phyloP scores from a whole-genome alignment of 495 filamentous ascomycete species.

The Penicillium robsamsonii region DNA sequence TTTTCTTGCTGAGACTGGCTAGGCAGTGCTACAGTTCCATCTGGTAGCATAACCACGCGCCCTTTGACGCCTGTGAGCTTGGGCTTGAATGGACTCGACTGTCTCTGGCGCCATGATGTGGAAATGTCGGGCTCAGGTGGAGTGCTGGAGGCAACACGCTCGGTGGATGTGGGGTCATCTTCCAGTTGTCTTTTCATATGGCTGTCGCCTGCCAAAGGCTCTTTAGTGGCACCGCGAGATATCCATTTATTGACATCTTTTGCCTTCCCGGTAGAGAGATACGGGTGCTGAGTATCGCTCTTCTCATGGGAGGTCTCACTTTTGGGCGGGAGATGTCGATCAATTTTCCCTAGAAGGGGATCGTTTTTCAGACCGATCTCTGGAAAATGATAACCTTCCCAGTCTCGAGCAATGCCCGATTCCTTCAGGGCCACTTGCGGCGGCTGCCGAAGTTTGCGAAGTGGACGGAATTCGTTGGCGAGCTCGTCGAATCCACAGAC shows the following conservation, averaged over 20 bases:
- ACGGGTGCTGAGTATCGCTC: background rate
- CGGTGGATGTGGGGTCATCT: background rate
- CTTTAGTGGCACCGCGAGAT: background rate
- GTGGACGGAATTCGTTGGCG: background rate
- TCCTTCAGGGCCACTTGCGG: background rate
- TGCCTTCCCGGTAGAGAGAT: background rate
- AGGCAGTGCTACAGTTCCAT: background rate
- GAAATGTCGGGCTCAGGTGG: background rate
- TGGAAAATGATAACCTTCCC: conserved; percentile 27
- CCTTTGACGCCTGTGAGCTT: background rate
- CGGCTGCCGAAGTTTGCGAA: conserved; percentile 4
- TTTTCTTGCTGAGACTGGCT: background rate
- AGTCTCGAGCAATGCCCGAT: conserved; percentile 16
- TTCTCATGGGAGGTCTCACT: background rate
- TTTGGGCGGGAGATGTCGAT: conserved; percentile 9
- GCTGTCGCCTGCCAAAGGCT: too few relatives aligned
- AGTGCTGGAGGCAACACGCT: background rate
- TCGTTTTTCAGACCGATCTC: conserved; percentile 16
- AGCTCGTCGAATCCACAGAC: background rate
- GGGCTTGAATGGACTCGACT: background rate
- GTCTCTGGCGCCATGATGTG: background rate
- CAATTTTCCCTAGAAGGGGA: background rate
- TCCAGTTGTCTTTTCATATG: background rate
- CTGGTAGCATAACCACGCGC: background rate
- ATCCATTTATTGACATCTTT: conserved; percentile 1